Evolutionary conservation across 352 stramenopile genomes (phyloP).

Genomic region (Globisporangium camurandrum): DNA sequence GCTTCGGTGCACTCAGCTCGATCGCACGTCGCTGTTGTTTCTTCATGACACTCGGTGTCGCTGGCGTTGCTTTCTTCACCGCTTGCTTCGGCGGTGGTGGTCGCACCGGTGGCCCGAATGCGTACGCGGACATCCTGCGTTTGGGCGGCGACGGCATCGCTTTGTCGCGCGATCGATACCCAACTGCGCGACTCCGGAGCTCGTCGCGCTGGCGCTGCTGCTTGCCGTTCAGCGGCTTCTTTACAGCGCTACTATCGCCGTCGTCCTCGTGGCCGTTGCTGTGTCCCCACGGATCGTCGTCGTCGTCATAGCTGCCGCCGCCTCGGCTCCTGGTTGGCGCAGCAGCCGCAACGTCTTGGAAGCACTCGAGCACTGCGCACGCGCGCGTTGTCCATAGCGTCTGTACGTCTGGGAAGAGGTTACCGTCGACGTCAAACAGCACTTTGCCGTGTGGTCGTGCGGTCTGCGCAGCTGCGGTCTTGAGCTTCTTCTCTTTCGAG

Average conservation of each 20-base stretch:
- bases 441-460: constrained; percentile 13
- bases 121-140: constrained; percentile 38
- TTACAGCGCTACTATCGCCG: constrained; percentile 10
- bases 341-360: constrained; percentile 28
- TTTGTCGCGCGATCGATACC: constrained; percentile 51
- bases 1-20: constrained; percentile 57
- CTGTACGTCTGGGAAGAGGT: constrained; percentile 25
- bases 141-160: constrained; percentile 43
- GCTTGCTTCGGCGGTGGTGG: constrained; percentile 15
- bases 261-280: constrained; percentile 13
- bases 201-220: constrained; percentile 67
- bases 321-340: constrained; percentile 12
- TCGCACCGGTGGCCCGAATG: constrained; percentile 36
- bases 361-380: constrained; percentile 45
- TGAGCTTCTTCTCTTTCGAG: constrained; percentile 49
- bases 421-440: constrained; percentile 35
- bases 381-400: constrained; percentile 42
- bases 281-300: constrained; percentile 15
- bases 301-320: constrained; percentile 3
- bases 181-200: constrained; percentile 48
- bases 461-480: neutral
- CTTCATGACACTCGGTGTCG: constrained; percentile 29
- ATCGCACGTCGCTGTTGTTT: constrained; percentile 47
- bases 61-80: constrained; percentile 21
- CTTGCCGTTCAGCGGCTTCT: constrained; percentile 34